Base-by-base conservation (phyloP, 805 yeast genomes). In the Huiozyma naganishii region DNA sequence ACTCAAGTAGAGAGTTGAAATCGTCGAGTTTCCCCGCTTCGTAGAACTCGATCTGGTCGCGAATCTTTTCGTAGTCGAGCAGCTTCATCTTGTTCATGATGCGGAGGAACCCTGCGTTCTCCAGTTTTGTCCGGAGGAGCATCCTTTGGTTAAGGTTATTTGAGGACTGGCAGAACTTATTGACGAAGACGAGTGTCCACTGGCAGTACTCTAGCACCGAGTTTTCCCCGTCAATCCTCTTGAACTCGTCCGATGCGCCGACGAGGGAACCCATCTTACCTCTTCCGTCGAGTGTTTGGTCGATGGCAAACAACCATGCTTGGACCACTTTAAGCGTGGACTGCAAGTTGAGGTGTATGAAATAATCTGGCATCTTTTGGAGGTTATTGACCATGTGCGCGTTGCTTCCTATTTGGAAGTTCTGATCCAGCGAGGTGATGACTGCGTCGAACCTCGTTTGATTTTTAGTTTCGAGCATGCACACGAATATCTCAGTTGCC, bases 181-280 rank as follows among this genome's bases (percentile, higher is more conserved):
- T 61, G 13, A 63, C 51, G 35, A 62, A 52, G 7, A 63, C 48
- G 52, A 62, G 50, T 3, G 64, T 51, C 51, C 59, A 55, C 32
- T 52, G 55, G 23, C 60, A 55, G 45, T 63, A 63, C 45, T 63
- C 67, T 23, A 62, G 40, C 17, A 62, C 58, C 5, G 64, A 72
- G 41, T 71, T 71, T 30, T 73, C 68, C 10, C 71, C 71, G 27
- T 64, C 65, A 4, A 56, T 44, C 5, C 59, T 53, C 46, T 77
- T 79, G 43, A 78, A 72, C 51, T 90, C 97, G 7, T 82, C 92
- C 46, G 86, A 80, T 0, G 96, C 95, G 1, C 97, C 97, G 7
- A 90, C 97, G 54, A 82, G 62, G 0, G 96, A 85, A 8, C 96
- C 95, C 73, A 84, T 72, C 53, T 79, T 82, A 6, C 97, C 97